Base-by-base conservation (phyloP, 208 protist species). In the Trypanosoma rangeli region DNA sequence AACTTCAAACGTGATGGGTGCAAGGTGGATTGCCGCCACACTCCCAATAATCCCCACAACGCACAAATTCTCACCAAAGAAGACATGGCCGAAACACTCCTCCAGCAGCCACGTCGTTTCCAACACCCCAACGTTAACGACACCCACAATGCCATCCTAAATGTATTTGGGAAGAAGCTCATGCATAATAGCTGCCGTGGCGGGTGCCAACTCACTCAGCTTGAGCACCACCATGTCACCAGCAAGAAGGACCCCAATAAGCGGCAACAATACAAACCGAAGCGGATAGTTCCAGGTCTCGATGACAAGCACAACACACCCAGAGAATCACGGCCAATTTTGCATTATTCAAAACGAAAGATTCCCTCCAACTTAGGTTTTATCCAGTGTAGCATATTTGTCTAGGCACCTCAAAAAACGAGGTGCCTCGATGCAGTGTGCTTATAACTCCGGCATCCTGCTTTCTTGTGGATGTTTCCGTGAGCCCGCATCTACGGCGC, bases 271-370 rank as follows among this genome's bases (percentile, higher is more conserved):
- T 12, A 76, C 58, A 9, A 98, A 64, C 49, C 79, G 66, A 37
- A 98, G 44, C 15, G 96, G 96, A 71, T 96, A 98, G 60, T 98
- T 98, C 90, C 92, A 98, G 22, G 96, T 64, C 26, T 79, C 70
- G 42, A 98, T 92, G 26, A 98, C 82, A 22, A 97, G 79, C n/a
- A 97, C 91, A 26, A 94, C 80, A 39, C 95, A n/a, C n/a, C 95
- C 0, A 91, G 76, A 39, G 92, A 94, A 29, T 97, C 87, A 29
- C 66, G 49, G 4, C 70, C 54, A n/a, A 93, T 74, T 15, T 54
- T 63, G 37, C 70, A 76, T 0, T 57, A 29, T 31, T 78, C 68
- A 48, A 81, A 61, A 22, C 28, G 24, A 42, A 84, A 66, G 15
- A 77, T 10, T 3, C 80, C 71, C 37, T 80, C 76, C 35, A 73